Percentiles rank a stretch among this genome's conserved stretches.
These are phyloP conservation scores for Dactylellina haptotyla DNA, from an alignment of 2,329 filamentous ascomycete genomes.

Conservation along the genomic window DNA sequence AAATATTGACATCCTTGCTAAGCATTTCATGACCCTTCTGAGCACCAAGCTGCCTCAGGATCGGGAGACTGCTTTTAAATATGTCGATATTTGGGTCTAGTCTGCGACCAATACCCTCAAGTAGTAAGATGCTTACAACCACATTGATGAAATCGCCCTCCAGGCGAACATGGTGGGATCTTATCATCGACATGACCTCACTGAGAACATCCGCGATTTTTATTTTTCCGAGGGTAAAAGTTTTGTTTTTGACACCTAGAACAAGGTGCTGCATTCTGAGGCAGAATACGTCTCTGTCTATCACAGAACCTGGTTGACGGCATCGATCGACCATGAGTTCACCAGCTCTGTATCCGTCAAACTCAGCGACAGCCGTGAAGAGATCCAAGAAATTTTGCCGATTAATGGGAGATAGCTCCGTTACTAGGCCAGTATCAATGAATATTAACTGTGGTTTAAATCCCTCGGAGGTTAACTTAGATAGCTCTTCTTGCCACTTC, in stretches of 20 bases:
- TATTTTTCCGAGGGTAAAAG: constrained; percentile 90
- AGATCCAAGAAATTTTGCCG: constrained; percentile 91
- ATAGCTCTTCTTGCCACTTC: constrained; percentile 79
- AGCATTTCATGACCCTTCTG: constrained; percentile 77
- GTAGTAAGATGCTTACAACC: constrained; percentile 88
- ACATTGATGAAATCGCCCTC: constrained; percentile 99
- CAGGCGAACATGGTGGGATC: constrained; percentile 87
- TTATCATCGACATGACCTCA: constrained; percentile 89
- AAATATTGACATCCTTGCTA: constrained; percentile 59
- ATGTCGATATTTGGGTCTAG: constrained; percentile 89
- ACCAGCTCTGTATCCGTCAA: constrained; percentile 94
- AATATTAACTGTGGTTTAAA: constrained; percentile 95
- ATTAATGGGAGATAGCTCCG: constrained; percentile 87
- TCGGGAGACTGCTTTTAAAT: constrained; percentile 85
- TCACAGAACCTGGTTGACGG: constrained; percentile 87
- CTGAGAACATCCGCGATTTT: constrained; percentile 96
- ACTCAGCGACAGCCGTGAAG: constrained; percentile 94
- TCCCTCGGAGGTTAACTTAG: constrained; percentile 82
- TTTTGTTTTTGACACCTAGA: constrained; percentile 86
- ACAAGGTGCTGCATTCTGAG: constrained; percentile 97
- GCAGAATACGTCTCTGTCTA: constrained; percentile 89
- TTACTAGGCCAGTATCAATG: constrained; percentile 95
- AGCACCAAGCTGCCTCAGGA: constrained; percentile 85
- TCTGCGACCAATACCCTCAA: constrained; percentile 91
- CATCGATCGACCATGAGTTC: constrained; percentile 96